phyloP scores from a whole-genome alignment of 306 rosid species.

The Argentina anserina region DNA sequence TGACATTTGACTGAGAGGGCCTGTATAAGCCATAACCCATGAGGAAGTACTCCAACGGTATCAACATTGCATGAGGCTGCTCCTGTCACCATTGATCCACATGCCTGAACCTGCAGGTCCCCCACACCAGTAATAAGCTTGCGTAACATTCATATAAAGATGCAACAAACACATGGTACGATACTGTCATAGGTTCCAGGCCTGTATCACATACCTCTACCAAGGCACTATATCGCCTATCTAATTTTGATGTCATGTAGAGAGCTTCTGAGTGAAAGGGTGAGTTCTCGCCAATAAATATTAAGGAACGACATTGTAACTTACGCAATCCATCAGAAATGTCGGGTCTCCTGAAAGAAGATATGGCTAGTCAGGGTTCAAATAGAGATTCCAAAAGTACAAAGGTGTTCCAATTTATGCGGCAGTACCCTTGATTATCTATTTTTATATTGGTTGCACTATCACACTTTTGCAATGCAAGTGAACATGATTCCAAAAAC shows the following conservation, averaged over 20 bases:
- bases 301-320: conserved; percentile 78
- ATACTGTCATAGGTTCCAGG: conserved; percentile 3
- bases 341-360: conserved; percentile 68
- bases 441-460: background rate
- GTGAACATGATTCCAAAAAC: background rate
- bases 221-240: conserved; percentile 78
- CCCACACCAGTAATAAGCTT: conserved; percentile 15
- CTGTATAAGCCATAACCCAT: conserved; percentile 88
- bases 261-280: conserved; percentile 78
- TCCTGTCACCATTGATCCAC: conserved; percentile 96
- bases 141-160: conserved; percentile 6
- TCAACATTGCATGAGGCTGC: conserved; percentile 97
- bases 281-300: conserved; percentile 89
- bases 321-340: conserved; percentile 66
- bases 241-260: conserved; percentile 78
- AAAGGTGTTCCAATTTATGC: background rate
- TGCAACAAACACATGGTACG: background rate
- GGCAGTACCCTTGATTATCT: background rate
- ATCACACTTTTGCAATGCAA: background rate
- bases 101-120: conserved; percentile 78
- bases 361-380: background rate
- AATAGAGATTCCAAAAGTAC: conserved; percentile 7
- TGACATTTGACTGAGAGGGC: conserved; percentile 68
- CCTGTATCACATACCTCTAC: conserved; percentile 61
- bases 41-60: conserved; percentile 86